Evolutionary conservation across 2,329 filamentous ascomycete genomes (phyloP).

Genomic region (Aspergillus chevalieri): DNA sequence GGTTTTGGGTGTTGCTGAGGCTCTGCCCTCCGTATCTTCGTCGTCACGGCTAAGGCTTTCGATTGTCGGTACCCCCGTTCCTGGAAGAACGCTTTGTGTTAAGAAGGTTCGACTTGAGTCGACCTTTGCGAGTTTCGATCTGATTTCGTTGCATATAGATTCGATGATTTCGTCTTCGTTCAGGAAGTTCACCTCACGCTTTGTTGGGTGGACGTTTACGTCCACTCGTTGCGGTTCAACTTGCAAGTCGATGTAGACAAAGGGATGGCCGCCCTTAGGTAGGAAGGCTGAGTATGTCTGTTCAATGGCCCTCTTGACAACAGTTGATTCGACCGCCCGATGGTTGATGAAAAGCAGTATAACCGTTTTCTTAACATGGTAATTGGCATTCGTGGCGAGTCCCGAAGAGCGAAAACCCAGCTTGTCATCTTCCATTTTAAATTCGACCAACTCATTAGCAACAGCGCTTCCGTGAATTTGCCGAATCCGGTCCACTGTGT

Average conservation of each 20-base stretch:
- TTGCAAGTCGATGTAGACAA: slow-evolving; percentile 84
- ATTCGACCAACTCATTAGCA: slow-evolving; percentile 79
- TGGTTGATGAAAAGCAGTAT: slow-evolving; percentile 95
- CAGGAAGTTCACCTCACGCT: slow-evolving; percentile 92
- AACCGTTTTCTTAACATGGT: slow-evolving; percentile 82
- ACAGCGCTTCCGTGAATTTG: slow-evolving; percentile 80
- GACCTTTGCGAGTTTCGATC: slow-evolving; percentile 71
- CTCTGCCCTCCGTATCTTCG: slow-evolving; percentile 23
- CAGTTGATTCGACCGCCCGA: slow-evolving; percentile 80
- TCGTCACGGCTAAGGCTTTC: slow-evolving; percentile 24
- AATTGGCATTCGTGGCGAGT: slow-evolving; percentile 87
- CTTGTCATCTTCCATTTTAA: slow-evolving; percentile 63
- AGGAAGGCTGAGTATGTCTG: slow-evolving; percentile 82
- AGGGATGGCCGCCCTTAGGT: slow-evolving; percentile 90
- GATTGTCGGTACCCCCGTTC: slow-evolving; percentile 51
- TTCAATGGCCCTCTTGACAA: slow-evolving; percentile 83
- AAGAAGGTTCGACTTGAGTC: slow-evolving; percentile 92
- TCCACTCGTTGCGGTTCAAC: slow-evolving; percentile 90
- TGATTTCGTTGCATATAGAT: slow-evolving; percentile 72
- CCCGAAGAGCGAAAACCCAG: slow-evolving; percentile 81
- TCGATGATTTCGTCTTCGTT: slow-evolving; percentile 97
- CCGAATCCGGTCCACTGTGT: slow-evolving; percentile 73
- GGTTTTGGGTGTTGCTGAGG: slow-evolving; percentile 31
- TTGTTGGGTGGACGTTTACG: slow-evolving; percentile 96
- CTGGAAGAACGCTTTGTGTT: slow-evolving; percentile 83